These are phyloP conservation scores for Kodamaea alishanica DNA, from an alignment of 1,139 yeast species.

Conservation along the genomic window DNA sequence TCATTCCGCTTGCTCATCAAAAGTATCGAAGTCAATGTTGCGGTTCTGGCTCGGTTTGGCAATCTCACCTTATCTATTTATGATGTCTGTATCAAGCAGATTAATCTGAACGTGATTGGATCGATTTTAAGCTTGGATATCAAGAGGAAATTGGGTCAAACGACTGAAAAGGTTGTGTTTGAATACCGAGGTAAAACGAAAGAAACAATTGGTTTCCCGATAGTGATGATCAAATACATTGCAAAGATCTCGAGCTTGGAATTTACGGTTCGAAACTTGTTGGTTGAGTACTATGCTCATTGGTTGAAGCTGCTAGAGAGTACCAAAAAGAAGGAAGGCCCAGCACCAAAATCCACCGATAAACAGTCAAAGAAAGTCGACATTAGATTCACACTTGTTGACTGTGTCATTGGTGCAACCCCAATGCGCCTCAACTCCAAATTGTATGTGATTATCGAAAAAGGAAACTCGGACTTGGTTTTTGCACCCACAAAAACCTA, in stretches of 20 bases:
- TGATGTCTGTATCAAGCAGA: conserved; percentile 27
- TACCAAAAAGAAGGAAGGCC: conserved; percentile 8
- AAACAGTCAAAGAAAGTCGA: conserved; percentile 21
- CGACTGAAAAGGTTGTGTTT: conserved; percentile 28
- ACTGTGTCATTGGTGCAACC: conserved; percentile 52
- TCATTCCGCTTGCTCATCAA: conserved; percentile 24
- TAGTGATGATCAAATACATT: conserved; percentile 20
- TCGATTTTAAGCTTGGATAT: conserved; percentile 21
- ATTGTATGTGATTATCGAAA: conserved; percentile 46
- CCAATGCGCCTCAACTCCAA: conserved; percentile 59
- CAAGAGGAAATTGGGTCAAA: conserved; percentile 17
- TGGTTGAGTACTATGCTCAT: conserved; percentile 50
- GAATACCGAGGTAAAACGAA: conserved; percentile 24
- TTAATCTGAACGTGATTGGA: conserved; percentile 14
- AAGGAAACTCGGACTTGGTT: conserved; percentile 50
- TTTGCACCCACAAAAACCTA: conserved; percentile 30
- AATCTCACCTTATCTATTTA: conserved; percentile 26
- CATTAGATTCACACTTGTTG: conserved; percentile 45
- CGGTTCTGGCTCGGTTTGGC: conserved; percentile 45
- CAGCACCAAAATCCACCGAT: not conserved
- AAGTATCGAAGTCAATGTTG: conserved; percentile 18
- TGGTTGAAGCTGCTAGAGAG: conserved; percentile 43
- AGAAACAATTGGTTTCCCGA: conserved; percentile 16
- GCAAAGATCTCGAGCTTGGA: conserved; percentile 27
- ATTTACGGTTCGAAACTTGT: conserved; percentile 40